Evolutionary conservation across 352 stramenopile genomes (phyloP), one percentile per base, ranked within the genome.

Genomic region (Globisporangium lucens): DNA sequence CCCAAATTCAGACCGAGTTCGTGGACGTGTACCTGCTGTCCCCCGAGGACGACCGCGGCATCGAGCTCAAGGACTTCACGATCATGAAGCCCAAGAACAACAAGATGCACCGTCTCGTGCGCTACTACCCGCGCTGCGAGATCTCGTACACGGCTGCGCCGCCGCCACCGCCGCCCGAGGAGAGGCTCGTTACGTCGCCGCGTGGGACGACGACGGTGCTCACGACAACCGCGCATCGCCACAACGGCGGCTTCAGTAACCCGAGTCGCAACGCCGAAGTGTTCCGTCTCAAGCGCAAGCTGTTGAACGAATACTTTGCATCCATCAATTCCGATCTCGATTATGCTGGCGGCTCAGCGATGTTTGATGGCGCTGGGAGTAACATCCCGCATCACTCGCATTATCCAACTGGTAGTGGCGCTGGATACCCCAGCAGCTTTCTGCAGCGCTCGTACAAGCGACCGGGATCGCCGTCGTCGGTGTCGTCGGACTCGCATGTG

Each of bases 61-160:
- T 89, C 35, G 80, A 87, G 59, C 77, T 90, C 66, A 89, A 92
- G 61, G 82, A 92, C 73, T 89, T 92, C 53, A 94, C 85, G 36
- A 90, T 90, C 74, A 89, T 90, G 75, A 91, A 91, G 53, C 85
- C 85, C 58, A 89, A 89, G 70, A 89, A 90, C 68, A 88, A 88
- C 75, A 84, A 86, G 61, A 89, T 89, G 76, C 76, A 90, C 58
- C 79, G 83, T 2, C 77, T 93, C 24, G 73, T 92, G 62, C 80
- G 77, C 56, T 89, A 85, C 64, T 90, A 82, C 46, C 75, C 79
- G 36, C 80, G 73, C 63, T 90, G 80, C 35, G 78, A 91, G 70
- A 93, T 93, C 67, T 76, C 79, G 67, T 93, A 93, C 64, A 81
- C 80, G 56, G 78, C 83, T 15, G 78, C 84, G 68, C 75, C 82